These are phyloP conservation scores for Novymonas esmeraldas DNA, from an alignment of 208 protist genomes.

Conservation along the genomic window DNA sequence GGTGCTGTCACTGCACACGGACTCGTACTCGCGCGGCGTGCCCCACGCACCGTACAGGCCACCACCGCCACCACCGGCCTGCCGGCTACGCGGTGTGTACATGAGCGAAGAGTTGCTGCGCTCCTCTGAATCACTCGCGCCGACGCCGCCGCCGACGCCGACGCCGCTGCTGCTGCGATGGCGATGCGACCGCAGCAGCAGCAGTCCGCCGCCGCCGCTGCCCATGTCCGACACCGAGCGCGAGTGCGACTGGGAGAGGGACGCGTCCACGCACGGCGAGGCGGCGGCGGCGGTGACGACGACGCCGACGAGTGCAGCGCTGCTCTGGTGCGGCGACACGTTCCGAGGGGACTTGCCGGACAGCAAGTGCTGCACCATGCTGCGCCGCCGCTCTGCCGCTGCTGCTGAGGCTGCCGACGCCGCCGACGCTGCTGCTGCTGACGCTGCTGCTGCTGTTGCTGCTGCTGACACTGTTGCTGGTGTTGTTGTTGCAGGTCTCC, in stretches of 20 bases:
- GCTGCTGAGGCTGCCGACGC: background rate
- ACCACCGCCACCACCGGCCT: background rate
- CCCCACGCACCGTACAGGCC: background rate
- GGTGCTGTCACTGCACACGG: conserved; percentile 9
- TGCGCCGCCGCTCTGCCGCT: background rate
- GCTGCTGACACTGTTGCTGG: too few species aligned
- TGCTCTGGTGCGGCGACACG: conserved; percentile 12
- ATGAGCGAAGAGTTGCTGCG: conserved; percentile 7
- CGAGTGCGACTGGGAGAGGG: background rate
- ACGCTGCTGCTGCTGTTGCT: background rate
- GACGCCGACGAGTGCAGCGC: background rate
- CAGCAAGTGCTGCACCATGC: conserved; percentile 4
- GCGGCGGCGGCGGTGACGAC: background rate
- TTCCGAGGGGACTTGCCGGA: conserved; percentile 3
- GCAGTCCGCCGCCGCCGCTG: background rate
- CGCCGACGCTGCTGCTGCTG: background rate
- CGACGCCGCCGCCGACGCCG: background rate
- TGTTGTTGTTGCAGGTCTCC: too few species aligned
- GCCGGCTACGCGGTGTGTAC: conserved; percentile 9
- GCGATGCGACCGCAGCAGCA: background rate
- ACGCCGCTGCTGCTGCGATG: background rate
- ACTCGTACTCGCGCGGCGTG: background rate
- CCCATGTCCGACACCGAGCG: conserved; percentile 8
- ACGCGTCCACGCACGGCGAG: background rate
- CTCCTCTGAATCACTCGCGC: conserved; percentile 15